These are phyloP conservation scores for Steccherinum ochraceum DNA, from an alignment of 768 basidiomycete genomes.

Conservation along the genomic window DNA sequence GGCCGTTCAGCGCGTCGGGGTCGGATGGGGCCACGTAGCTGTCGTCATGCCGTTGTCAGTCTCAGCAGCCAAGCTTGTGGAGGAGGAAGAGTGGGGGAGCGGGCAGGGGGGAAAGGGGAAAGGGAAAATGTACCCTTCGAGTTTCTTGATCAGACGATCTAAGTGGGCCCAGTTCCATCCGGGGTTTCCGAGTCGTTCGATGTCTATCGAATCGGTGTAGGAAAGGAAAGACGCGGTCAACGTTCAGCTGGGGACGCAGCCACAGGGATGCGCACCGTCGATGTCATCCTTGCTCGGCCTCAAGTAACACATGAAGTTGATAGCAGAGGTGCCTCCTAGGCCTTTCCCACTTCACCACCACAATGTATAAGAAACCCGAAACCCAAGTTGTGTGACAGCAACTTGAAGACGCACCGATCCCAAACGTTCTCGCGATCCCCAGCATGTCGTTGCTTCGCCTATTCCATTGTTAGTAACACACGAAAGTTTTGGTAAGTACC, in stretches of 20 bases:
- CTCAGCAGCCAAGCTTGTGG: neutral
- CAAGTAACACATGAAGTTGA: constrained; percentile 12
- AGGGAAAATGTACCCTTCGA: constrained; percentile 14
- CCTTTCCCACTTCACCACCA: constrained; percentile 11
- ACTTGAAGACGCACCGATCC: constrained; percentile 6
- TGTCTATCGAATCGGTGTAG: constrained; percentile 8
- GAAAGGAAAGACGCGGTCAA: no score
- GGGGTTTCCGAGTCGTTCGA: constrained; percentile 21
- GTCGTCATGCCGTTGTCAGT: neutral
- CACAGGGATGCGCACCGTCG: constrained; percentile 9
- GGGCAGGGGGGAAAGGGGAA: neutral
- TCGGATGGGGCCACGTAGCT: neutral
- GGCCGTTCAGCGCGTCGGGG: neutral
- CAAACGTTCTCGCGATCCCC: constrained; percentile 1
- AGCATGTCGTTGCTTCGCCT: neutral
- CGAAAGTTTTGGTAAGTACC: neutral
- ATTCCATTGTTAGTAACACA: neutral
- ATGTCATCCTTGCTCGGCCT: constrained; percentile 10
- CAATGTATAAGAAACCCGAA: no score
- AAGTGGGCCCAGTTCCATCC: constrained; percentile 22
- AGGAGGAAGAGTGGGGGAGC: no score
- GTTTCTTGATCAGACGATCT: constrained; percentile 13
- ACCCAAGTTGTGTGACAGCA: neutral
- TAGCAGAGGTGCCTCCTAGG: constrained; percentile 11
- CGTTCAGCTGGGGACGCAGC: no score